Percentiles rank a stretch among this genome's conserved stretches.
Evolutionary conservation across 139 green algal species (phyloP).

Genomic region (Chlamydomonas incerta): DNA sequence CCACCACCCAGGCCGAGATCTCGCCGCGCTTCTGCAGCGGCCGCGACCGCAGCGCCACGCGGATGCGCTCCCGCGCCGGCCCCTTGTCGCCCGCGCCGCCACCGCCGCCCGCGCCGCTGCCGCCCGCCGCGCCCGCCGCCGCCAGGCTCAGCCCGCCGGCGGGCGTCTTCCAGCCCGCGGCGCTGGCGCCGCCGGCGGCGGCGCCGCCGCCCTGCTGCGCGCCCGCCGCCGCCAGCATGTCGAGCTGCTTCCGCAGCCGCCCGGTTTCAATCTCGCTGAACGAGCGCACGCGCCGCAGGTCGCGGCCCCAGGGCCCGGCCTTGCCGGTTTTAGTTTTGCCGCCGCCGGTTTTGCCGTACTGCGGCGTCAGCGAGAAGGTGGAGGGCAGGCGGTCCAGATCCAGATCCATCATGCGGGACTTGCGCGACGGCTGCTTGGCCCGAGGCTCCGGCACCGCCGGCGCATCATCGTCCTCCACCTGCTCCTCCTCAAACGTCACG

Average conservation of each 20-base stretch:
- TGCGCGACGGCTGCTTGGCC: too few relatives aligned
- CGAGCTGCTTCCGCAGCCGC: not conserved
- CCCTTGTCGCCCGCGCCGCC: not conserved
- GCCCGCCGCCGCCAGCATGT: not conserved
- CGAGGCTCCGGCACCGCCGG: too few relatives aligned
- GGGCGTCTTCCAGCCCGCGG: not conserved
- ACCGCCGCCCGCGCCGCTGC: not conserved
- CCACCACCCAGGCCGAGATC: slow-evolving; percentile 26
- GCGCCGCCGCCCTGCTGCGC: not conserved
- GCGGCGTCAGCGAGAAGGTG: too few relatives aligned
- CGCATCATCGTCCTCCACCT: too few relatives aligned
- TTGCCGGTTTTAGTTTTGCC: too few relatives aligned
- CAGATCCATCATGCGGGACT: too few relatives aligned
- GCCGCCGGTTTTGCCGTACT: too few relatives aligned
- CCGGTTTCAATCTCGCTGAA: slow-evolving; percentile 33
- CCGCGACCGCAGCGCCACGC: slow-evolving; percentile 40
- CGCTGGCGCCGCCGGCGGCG: not conserved
- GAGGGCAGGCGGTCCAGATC: too few relatives aligned
- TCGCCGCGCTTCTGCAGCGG: slow-evolving; percentile 30
- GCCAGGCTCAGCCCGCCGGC: too few relatives aligned
- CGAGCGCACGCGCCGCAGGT: slow-evolving; percentile 12
- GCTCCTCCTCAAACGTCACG: too few relatives aligned
- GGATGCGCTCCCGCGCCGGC: slow-evolving; percentile 36
- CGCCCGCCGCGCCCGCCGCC: not conserved
- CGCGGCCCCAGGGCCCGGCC: not conserved